Evolutionary conservation across 23 red algal species (phyloP), one percentile per base, ranked within the genome.

Genomic region (Cyanidiococcus yangmingshanensis): DNA sequence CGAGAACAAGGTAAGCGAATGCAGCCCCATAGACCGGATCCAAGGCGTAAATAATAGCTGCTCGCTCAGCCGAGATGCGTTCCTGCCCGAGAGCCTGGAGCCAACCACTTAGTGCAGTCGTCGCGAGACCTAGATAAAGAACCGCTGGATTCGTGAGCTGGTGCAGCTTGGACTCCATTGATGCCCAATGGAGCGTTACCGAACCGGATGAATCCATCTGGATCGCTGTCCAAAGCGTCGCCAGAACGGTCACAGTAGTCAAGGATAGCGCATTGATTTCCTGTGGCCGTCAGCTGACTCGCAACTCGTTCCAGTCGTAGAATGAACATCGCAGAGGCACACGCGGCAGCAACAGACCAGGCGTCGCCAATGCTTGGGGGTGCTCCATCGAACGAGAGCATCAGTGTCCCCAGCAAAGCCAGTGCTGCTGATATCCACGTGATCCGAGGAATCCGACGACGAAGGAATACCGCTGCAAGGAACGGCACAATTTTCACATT

Each of bases 401-500:
- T 79, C 37, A 80, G 27, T 24, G 92, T 96, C 0, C 92, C 92
- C 0, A 76, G 58, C 33, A 96, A 58, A 16, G 92, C 92, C n/a
- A 89, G 21, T 34, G 80, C 83, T 21, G 87, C 92, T 2, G 83
- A 77, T 2, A 50, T 63, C 92, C 92, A 96, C 7, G 82, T 86
- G 0, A 68, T 39, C 21, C 51, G 58, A 3, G 84, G 34, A 0
- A 96, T 87, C 26, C 68, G 35, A 31, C 87, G 82, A 31, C 92
- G 77, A 51, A 90, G 89, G 32, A 96, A 50, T 37, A 91, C 40
- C 12, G 81, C 82, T 3, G 83, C 84, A 31, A 90, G 51, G 31
- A 96, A 38, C 33, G 92, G 92, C 74, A 96, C 92, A 71, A 96
- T 75, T 40, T 96, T 96, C 24, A 96, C 92, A 68, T 96, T 96